Base-by-base conservation (phyloP, 192 early-diverging fungal genomes). In the Podila horticola region DNA sequence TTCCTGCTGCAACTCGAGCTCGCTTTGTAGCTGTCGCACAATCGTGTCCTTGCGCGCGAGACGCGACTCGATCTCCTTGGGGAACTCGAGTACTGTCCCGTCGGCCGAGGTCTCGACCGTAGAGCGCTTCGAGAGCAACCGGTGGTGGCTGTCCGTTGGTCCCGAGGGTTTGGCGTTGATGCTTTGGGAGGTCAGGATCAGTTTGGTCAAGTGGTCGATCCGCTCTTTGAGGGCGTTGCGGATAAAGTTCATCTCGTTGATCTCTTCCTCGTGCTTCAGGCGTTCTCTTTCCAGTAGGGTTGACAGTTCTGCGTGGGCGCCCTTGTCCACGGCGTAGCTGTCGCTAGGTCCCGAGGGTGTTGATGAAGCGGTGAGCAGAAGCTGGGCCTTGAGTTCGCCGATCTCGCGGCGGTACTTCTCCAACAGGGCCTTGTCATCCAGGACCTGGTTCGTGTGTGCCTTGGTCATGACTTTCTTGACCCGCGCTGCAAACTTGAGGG, bases 401-500 rank as follows among this genome's bases (percentile, higher is more conserved):
- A 97, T 97, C 77, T 97, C 95, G 2, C 84, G 71, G 34, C 89
- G 84, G 77, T 97, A 97, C 74, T 94, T 93, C 63, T 97, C 92
- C 20, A 97, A 64, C 29, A 97, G 75, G 2, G 94, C 94, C 67
- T 95, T 94, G 51, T 97, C 94, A 79, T 95, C 94, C 59, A 88
- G 71, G 13, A 92, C 79, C 67, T 86, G 88, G 84, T 98, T 97
- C 50, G 93, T 92, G 30, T 92, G 86, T 2, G 97, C 95, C 49
- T 89, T 89, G 26, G 94, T 90, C 12, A 88, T 77, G 19, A 99
- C 91, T 60, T 93, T 95, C 76, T 98, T 98, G 38, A 97, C 94
- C 2, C 96, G 87, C 4, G 90, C 86, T 2, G 98, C 98, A 84
- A 98, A 99, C 74, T 99, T 98, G 26, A 99, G 89, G 7, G 98